Base-by-base conservation (phyloP, 2,329 filamentous ascomycete species). In the Biscogniauxia mediterranea region DNA sequence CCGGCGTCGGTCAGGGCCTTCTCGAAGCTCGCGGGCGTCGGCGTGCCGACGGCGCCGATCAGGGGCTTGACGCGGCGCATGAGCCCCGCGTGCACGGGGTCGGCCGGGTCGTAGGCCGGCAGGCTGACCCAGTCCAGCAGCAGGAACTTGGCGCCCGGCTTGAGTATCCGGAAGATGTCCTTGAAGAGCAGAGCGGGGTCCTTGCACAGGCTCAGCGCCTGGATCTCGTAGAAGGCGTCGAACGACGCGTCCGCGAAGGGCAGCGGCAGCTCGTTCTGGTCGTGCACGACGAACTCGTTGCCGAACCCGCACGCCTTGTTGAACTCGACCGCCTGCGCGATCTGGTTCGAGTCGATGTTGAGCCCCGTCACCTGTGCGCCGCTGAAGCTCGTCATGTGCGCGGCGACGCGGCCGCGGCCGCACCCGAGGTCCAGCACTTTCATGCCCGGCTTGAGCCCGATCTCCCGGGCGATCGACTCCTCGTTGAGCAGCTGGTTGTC, bases 161-260 rank as follows among this genome's bases (percentile, higher is more conserved):
- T 81, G 57, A 84, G 65, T 3, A 84, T 73, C 19, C 82, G 77
- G 68, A 75, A 78, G 57, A 84, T 72, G 69, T 84, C 82, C 55
- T 70, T 71, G 72, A 83, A 83, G 11, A 83, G 74, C 7, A 74
- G 71, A 2, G 74, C 67, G 1, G 80, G 74, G 57, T 84, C 80
- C 62, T 81, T 81, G 75, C 80, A 83, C 28, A 78, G 80, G 75
- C 77, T 86, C 69, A 78, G 81, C 59, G 75, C 87, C 77, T 78
- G 87, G 79, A 79, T 88, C 80, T 79, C 83, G 77, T 80, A 84
- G 61, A 84, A 83, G 28, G 77, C 81, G 60, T 84, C 81, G 67
- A 84, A 83, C 51, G 74, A 76, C 25, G 70, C 71, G 63, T 83
- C 78, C 15, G 70, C 77, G 59, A 84, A 83, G 1, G 81, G 82